Percentiles rank a stretch among this genome's conserved stretches.
phyloP scores from a whole-genome alignment of 1,139 yeast genomes.

The Blastobotrys aristatus region DNA sequence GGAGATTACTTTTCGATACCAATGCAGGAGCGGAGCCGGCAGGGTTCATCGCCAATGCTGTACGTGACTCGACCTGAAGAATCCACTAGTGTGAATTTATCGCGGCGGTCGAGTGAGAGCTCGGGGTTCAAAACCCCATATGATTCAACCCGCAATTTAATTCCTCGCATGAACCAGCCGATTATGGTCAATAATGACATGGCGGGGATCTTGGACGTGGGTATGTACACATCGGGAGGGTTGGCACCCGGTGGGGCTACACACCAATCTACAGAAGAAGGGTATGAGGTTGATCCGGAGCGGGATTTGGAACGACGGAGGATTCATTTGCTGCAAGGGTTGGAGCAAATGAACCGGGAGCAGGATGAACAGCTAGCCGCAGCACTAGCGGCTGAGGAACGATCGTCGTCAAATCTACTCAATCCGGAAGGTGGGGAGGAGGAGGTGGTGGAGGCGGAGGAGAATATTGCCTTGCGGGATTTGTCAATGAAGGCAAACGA shows the following conservation, averaged over 20 bases:
- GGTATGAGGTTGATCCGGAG: slow-evolving; percentile 1
- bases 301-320: slow-evolving; percentile 12
- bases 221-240: slow-evolving; percentile 29
- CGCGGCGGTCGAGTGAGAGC: slow-evolving; percentile 4
- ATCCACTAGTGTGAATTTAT: slow-evolving; percentile 9
- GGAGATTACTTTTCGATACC: slow-evolving; percentile 12
- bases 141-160: not conserved
- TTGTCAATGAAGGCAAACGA: not conserved
- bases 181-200: slow-evolving; percentile 3
- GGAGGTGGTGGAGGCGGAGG: not conserved
- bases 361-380: not conserved
- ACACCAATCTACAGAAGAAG: not conserved
- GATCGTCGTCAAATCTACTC: not conserved
- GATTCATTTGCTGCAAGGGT: slow-evolving; percentile 2
- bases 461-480: not conserved
- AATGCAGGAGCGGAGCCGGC: not conserved
- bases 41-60: slow-evolving; percentile 7
- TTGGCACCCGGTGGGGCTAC: slow-evolving; percentile 30
- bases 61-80: slow-evolving; percentile 14
- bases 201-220: slow-evolving; percentile 24
- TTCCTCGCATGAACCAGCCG: not conserved
- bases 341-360: not conserved
- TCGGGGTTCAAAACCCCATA: not conserved
- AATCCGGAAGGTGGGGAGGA: not conserved
- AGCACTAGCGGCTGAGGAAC: not conserved